A percentile compares a stretch with the other conserved stretches of the same genome.
These are phyloP conservation scores for Colletotrichum filicis DNA, from an alignment of 2,329 filamentous ascomycete species.

Conservation along the genomic window DNA sequence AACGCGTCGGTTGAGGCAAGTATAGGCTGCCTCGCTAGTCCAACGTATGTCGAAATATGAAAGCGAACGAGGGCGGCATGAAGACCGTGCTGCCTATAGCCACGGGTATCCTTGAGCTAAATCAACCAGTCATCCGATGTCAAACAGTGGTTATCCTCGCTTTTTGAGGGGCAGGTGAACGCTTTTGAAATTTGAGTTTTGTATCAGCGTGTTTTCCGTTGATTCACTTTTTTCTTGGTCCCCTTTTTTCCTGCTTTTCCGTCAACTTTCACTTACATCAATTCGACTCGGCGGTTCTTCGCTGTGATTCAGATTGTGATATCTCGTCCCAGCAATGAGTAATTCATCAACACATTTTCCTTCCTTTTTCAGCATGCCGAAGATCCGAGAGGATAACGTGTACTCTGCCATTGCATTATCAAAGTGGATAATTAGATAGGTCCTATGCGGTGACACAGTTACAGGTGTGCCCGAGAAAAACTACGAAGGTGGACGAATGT, in stretches of 20 bases:
- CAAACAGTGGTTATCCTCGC: neutral
- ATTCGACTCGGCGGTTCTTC: neutral
- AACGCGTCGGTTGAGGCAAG: neutral
- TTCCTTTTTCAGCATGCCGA: slow-evolving; percentile 11
- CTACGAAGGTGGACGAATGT: neutral
- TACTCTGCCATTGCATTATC: neutral
- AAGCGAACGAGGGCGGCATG: neutral
- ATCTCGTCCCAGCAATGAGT: neutral
- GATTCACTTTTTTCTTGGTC: slow-evolving; percentile 8
- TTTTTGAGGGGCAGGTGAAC: neutral
- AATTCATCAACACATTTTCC: neutral
- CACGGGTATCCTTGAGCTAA: slow-evolving; percentile 6
- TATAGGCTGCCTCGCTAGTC: neutral
- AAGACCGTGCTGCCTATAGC: neutral
- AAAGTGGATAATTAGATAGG: slow-evolving; percentile 3
- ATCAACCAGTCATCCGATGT: slow-evolving; percentile 8
- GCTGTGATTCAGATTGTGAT: neutral
- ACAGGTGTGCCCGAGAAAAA: neutral
- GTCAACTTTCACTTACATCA: neutral
- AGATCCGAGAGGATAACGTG: neutral
- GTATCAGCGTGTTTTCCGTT: slow-evolving; percentile 20
- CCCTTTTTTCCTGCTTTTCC: neutral
- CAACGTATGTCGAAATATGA: neutral
- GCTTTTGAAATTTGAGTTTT: slow-evolving; percentile 25
- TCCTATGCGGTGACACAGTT: neutral